phyloP scores from a whole-genome alignment of 2,329 filamentous ascomycete species.

The Claviceps purpurea region DNA sequence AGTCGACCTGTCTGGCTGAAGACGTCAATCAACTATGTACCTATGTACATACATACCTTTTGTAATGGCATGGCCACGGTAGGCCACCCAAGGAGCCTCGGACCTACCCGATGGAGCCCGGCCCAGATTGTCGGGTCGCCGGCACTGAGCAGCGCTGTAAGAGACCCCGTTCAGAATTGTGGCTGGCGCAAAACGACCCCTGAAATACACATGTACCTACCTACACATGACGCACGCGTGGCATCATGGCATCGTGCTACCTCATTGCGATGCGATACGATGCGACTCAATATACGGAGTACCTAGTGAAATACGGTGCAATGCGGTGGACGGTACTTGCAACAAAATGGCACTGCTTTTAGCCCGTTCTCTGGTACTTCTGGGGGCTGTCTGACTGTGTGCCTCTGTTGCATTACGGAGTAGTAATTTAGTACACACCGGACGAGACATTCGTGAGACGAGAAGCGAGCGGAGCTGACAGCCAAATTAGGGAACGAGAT shows the following conservation, averaged over 20 bases:
- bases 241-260: neutral
- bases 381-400: neutral
- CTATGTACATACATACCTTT: neutral
- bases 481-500: neutral
- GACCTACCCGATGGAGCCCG: neutral
- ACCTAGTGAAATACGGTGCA: neutral
- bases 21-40: too few species aligned
- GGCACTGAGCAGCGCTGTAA: neutral
- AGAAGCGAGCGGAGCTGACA: neutral
- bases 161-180: neutral
- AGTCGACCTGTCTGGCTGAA: too few species aligned
- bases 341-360: neutral
- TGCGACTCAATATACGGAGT: neutral
- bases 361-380: neutral
- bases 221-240: neutral
- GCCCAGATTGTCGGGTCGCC: constrained; percentile 2
- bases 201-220: neutral
- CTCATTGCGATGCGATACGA: neutral
- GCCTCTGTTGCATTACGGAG: neutral
- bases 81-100: neutral
- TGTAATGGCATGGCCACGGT: too few species aligned
- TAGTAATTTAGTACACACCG: neutral
- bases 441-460: neutral
- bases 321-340: neutral
- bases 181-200: neutral